phyloP scores from a whole-genome alignment of 2,329 filamentous ascomycete species.

The Phaeosphaeriaceae sp. region DNA sequence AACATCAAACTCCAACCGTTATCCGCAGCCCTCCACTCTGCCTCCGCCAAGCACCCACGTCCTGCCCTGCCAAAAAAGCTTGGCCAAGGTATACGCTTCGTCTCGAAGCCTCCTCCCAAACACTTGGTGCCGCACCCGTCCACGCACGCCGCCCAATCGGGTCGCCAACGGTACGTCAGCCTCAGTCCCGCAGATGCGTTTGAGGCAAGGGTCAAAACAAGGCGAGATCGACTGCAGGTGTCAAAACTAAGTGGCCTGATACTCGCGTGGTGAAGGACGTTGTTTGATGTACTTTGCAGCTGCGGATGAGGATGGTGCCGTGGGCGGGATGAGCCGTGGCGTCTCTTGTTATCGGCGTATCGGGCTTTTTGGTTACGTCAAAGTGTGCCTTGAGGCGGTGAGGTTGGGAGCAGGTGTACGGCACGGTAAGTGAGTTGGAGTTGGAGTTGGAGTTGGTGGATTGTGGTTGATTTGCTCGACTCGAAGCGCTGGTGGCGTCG shows the following conservation, averaged over 20 bases:
- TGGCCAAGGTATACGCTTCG: background rate
- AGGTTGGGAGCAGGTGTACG: too few species aligned
- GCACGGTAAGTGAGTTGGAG: background rate
- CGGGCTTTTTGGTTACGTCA: background rate
- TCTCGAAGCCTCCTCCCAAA: background rate
- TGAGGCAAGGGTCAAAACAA: background rate
- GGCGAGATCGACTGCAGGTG: background rate
- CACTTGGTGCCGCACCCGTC: background rate
- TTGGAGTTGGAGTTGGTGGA: background rate
- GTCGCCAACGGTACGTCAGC: background rate
- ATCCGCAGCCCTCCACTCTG: too few species aligned
- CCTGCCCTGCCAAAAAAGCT: background rate
- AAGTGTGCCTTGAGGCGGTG: background rate
- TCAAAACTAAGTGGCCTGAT: slow-evolving; percentile 30
- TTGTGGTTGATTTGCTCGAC: background rate
- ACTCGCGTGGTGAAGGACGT: slow-evolving; percentile 17
- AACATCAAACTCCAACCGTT: background rate
- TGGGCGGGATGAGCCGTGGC: background rate
- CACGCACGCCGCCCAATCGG: background rate
- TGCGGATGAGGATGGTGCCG: background rate
- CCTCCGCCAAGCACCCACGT: background rate
- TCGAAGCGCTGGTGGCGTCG: slow-evolving; percentile 16
- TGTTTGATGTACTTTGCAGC: background rate
- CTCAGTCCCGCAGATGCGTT: background rate
- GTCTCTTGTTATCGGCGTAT: background rate